Percentiles rank a stretch among this genome's conserved stretches.
Conservation (phyloP, 768 basidiomycete species). For the Amanita inopinata region DNA sequence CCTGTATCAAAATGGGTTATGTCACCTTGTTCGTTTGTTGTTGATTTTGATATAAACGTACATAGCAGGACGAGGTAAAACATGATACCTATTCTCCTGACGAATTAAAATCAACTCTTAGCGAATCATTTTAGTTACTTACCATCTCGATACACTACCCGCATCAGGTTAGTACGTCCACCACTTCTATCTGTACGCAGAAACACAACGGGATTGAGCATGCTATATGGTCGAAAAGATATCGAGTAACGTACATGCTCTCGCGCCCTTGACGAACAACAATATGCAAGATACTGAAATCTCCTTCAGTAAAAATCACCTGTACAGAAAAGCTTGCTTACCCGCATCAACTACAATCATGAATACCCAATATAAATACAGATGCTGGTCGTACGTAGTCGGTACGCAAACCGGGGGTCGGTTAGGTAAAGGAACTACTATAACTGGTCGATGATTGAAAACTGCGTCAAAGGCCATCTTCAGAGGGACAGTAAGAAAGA, state of each 20-base stretch:
- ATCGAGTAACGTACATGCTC: constrained; percentile 7
- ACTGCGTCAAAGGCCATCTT: neutral
- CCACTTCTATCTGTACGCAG: neutral
- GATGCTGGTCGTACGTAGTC: constrained; percentile 2
- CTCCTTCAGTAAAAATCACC: neutral
- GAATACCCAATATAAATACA: constrained; percentile 8
- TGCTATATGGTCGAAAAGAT: neutral
- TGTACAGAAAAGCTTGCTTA: neutral
- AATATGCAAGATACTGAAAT: constrained; percentile 5
- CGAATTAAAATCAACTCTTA: neutral
- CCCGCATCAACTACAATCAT: constrained; percentile 8
- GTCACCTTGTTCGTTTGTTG: neutral
- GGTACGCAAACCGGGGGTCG: neutral
- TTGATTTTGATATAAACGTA: neutral
- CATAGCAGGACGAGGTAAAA: constrained; percentile 8
- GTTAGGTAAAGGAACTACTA: neutral
- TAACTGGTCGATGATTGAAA: neutral
- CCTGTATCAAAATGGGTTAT: neutral
- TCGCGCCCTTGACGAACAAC: constrained; percentile 1
- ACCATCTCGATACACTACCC: constrained; percentile 7
- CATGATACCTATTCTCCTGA: neutral
- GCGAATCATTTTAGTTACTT: neutral
- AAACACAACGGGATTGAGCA: neutral
- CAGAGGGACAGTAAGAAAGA: no score
- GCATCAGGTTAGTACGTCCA: constrained; percentile 8